Base-by-base conservation (phyloP, 163 green algal species). In the Coccomyxa subellipsoidea region DNA sequence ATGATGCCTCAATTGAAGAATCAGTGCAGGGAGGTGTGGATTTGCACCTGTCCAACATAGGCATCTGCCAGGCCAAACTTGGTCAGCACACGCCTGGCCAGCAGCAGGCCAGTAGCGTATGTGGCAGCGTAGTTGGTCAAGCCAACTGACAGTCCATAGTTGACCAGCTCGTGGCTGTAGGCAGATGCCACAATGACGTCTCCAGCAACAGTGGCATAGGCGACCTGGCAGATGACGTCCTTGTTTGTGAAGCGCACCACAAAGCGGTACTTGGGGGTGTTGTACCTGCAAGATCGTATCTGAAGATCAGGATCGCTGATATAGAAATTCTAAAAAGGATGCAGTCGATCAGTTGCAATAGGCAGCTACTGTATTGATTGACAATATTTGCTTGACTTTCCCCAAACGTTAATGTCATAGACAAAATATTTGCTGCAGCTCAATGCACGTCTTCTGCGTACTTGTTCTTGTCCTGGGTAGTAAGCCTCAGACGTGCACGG, bases 381-480 rank as follows among this genome's bases (percentile, higher is more conserved):
- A n/a, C n/a, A n/a, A n/a, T n/a, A n/a, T n/a, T n/a, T n/a, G n/a
- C n/a, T n/a, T n/a, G n/a, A n/a, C n/a, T n/a, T n/a, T n/a, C n/a
- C n/a, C n/a, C n/a, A n/a, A n/a, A n/a, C n/a, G n/a, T n/a, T n/a
- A n/a, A n/a, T n/a, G n/a, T n/a, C n/a, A n/a, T n/a, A n/a, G n/a
- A n/a, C n/a, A n/a, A n/a, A n/a, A n/a, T n/a, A n/a, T n/a, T n/a
- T n/a, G n/a, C n/a, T n/a, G n/a, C n/a, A n/a, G n/a, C n/a, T n/a
- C n/a, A n/a, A n/a, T n/a, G n/a, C n/a, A n/a, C n/a, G n/a, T 54
- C 47, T 69, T 32, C 27, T 32, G 35, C 78, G 25, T 69, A 83
- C 79, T 99, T 99, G 96, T 99, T 99, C 96, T 99, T 99, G 94
- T 99, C 97, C 93, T 99, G 97, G 76, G 91, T 94, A 77, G 88